Conservation (phyloP, 306 rosid species). For the Lotus japonicus region DNA sequence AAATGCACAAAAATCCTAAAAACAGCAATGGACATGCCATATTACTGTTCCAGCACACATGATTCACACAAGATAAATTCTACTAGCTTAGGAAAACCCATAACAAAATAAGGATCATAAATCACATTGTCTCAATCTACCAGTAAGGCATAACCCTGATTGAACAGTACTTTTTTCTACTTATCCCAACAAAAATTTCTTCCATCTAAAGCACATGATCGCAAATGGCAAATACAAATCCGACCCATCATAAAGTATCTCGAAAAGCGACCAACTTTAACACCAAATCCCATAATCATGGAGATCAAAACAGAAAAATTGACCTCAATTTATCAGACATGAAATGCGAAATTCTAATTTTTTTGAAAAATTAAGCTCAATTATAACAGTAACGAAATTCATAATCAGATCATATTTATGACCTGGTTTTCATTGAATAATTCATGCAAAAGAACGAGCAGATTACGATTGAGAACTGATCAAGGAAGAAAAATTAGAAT, state of each 20-base stretch:
- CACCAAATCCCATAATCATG: neutral
- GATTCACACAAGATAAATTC: neutral
- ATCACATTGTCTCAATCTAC: too few relatives aligned
- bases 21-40: too few relatives aligned
- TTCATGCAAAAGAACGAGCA: neutral
- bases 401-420: neutral
- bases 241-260: too few relatives aligned
- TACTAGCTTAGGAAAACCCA: neutral
- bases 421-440: neutral
- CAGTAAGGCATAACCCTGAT: neutral
- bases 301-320: neutral
- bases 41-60: too few relatives aligned
- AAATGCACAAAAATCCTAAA: too few relatives aligned
- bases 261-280: too few relatives aligned
- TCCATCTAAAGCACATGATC: neutral
- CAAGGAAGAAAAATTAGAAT: neutral
- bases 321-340: neutral
- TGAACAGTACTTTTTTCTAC: too few relatives aligned
- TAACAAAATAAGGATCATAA: neutral
- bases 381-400: neutral
- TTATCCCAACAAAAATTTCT: neutral
- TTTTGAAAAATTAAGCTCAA: neutral
- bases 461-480: neutral
- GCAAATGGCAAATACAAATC: too few relatives aligned
- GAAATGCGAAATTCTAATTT: neutral